Evolutionary conservation across 305 asterid species (phyloP).

Genomic region (Andrographis paniculata): DNA sequence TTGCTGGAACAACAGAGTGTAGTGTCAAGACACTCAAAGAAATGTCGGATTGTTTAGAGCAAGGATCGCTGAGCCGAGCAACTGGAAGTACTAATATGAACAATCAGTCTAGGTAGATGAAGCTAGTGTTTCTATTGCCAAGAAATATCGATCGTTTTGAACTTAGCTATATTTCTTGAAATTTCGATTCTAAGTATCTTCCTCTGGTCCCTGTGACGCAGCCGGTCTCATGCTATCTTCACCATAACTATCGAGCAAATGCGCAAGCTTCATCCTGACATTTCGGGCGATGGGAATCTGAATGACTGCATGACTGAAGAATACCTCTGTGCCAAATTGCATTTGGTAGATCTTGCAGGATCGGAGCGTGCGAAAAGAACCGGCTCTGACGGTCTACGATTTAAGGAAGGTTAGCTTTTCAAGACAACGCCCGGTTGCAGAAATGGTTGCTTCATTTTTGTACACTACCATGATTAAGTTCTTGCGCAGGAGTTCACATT

Average conservation of each 20-base stretch:
- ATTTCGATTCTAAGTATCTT: background rate
- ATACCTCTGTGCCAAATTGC: slow-evolving; percentile 71
- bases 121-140: no score
- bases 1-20: slow-evolving; percentile 93
- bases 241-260: slow-evolving; percentile 78
- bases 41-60: slow-evolving; percentile 94
- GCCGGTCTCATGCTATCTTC: slow-evolving; percentile 80
- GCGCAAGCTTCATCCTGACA: slow-evolving; percentile 28
- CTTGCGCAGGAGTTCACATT: slow-evolving; percentile 83
- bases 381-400: slow-evolving; percentile 71
- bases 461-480: background rate
- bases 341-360: slow-evolving; percentile 78
- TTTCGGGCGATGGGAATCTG: slow-evolving; percentile 28
- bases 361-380: slow-evolving; percentile 77
- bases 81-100: slow-evolving; percentile 99
- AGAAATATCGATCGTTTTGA: no score
- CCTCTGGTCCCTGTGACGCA: slow-evolving; percentile 16
- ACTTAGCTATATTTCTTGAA: no score
- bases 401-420: slow-evolving; percentile 49
- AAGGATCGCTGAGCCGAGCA: slow-evolving; percentile 91
- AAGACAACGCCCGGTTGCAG: background rate
- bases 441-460: background rate
- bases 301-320: slow-evolving; percentile 49
- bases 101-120: slow-evolving; percentile 78
- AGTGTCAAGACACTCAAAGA: slow-evolving; percentile 80